Evolutionary conservation across 2,329 filamentous ascomycete genomes (phyloP).

Genomic region (Nannizzia gypsea): DNA sequence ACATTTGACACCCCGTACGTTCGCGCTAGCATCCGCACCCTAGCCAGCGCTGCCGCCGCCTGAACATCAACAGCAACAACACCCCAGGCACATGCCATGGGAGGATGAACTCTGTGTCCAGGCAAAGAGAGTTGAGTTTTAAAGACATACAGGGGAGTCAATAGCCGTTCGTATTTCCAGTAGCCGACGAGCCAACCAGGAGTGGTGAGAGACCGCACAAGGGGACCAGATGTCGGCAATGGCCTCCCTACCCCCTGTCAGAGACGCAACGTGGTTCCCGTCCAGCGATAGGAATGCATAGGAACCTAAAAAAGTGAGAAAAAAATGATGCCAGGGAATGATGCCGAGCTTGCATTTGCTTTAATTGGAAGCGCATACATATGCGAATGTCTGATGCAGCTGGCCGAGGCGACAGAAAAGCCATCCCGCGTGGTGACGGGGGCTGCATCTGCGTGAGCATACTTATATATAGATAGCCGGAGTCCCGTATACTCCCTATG

Average conservation of each 20-base stretch:
- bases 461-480: background rate
- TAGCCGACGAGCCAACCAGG: background rate
- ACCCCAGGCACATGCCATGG: background rate
- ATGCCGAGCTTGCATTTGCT: background rate
- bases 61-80: too few species aligned
- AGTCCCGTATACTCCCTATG: background rate
- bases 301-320: background rate
- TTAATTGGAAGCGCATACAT: background rate
- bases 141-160: background rate
- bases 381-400: background rate
- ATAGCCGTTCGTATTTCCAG: constrained; percentile 1
- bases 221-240: background rate
- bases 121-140: background rate
- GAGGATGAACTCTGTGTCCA: background rate
- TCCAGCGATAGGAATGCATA: background rate
- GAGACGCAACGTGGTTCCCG: background rate
- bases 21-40: background rate
- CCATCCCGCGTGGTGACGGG: background rate
- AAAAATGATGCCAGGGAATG: background rate
- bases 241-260: background rate
- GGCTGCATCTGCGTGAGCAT: background rate
- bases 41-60: background rate
- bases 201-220: background rate
- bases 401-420: background rate
- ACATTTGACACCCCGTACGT: background rate